Conservation (phyloP, 108 stramenopile species). For the Cyclotella atomus region DNA sequence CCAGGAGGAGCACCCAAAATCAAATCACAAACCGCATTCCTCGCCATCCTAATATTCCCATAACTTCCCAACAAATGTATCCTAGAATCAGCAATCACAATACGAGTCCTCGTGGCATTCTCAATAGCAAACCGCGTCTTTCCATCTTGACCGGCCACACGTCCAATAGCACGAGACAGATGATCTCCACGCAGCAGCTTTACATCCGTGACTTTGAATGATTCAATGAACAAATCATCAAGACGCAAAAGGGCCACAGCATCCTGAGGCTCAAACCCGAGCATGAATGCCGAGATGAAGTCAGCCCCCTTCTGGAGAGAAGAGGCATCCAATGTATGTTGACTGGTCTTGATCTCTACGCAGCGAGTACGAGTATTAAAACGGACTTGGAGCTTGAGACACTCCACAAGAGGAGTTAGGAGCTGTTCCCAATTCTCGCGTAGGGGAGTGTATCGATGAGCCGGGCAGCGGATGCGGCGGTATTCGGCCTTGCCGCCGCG, state of each 20-base stretch:
- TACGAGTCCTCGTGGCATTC: constrained; percentile 98
- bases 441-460: constrained; percentile 95
- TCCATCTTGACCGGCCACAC: constrained; percentile 98
- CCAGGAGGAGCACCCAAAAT: constrained; percentile 99
- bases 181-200: constrained; percentile 97
- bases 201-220: constrained; percentile 97
- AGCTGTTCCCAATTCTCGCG: constrained; percentile 92
- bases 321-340: constrained; percentile 87
- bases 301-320: constrained; percentile 97
- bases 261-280: constrained; percentile 99
- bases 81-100: constrained; percentile 96
- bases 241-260: constrained; percentile 97
- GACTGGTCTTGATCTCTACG: constrained; percentile 96
- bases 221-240: constrained; percentile 98
- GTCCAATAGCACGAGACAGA: constrained; percentile 96
- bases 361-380: constrained; percentile 97
- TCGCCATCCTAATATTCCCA: constrained; percentile 95
- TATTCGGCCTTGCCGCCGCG: constrained; percentile 82
- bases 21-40: constrained; percentile 98
- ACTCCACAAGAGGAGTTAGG: constrained; percentile 93
- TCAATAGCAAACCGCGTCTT: constrained; percentile 99
- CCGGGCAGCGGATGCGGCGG: constrained; percentile 94
- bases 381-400: constrained; percentile 95
- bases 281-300: constrained; percentile 97
- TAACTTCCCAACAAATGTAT: constrained; percentile 96